Evolutionary conservation across 2,329 filamentous ascomycete genomes (phyloP).

Genomic region (Pseudogymnoascus sp.): DNA sequence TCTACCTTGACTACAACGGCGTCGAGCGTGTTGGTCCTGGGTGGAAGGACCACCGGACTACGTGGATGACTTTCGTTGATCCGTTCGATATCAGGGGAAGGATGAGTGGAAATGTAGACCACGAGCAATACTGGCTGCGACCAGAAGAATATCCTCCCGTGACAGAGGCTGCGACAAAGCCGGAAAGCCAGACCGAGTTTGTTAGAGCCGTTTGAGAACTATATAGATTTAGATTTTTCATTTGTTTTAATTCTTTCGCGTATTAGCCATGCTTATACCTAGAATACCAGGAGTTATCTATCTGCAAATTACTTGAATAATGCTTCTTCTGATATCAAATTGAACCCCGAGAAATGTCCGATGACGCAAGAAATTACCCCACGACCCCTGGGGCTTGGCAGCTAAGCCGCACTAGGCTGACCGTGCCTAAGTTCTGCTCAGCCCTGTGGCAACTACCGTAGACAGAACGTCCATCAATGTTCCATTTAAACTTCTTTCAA

Average conservation of each 20-base stretch:
- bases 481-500: neutral
- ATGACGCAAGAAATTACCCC: neutral
- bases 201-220: neutral
- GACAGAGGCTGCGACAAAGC: neutral
- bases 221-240: neutral
- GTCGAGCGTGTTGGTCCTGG: constrained; percentile 28
- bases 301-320: neutral
- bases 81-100: neutral
- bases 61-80: neutral
- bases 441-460: neutral
- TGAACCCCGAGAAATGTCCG: neutral
- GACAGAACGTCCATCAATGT: neutral
- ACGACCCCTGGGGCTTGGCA: neutral
- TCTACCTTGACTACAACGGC: constrained; percentile 25
- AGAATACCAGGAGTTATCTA: neutral
- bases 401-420: constrained; percentile 1
- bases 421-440: neutral
- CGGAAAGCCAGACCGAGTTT: neutral
- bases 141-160: neutral
- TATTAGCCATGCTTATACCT: neutral
- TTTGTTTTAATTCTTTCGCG: neutral
- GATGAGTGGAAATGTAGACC: neutral
- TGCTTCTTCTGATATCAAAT: neutral
- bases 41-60: constrained; percentile 18
- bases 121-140: constrained; percentile 1